phyloP scores from a whole-genome alignment of 345 rosid species.

The Kandelia obovata region DNA sequence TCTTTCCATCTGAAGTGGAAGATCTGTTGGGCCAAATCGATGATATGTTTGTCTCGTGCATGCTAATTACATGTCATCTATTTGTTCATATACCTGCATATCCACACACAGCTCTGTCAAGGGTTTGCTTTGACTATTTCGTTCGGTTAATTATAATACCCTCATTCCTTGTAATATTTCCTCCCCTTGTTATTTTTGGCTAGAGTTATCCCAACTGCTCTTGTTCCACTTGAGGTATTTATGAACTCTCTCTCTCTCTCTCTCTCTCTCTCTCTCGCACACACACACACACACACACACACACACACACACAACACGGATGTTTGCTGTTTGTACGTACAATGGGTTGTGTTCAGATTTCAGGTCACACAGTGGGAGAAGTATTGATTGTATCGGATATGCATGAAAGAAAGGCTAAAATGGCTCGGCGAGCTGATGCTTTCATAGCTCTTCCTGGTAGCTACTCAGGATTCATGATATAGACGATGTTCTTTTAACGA shows the following conservation, averaged over 20 bases:
- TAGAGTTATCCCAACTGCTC: conserved; percentile 40
- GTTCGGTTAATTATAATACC: background rate
- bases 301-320: background rate
- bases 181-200: background rate
- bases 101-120: too few species aligned
- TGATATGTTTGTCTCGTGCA: background rate
- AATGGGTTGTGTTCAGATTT: conserved; percentile 21
- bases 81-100: background rate
- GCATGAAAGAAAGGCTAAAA: conserved; percentile 45
- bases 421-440: conserved; percentile 39
- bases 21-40: background rate
- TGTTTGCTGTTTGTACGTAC: background rate
- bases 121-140: background rate
- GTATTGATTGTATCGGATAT: conserved; percentile 36
- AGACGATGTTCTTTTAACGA: too few species aligned
- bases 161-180: background rate
- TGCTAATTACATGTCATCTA: too few species aligned
- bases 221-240: conserved; percentile 33
- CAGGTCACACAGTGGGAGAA: conserved; percentile 37
- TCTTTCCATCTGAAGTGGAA: too few species aligned
- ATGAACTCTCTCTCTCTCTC: background rate
- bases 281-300: background rate
- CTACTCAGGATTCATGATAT: background rate
- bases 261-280: background rate
- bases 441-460: conserved; percentile 45